These are phyloP conservation scores for Aspergillus jensenii DNA, from an alignment of 2,329 filamentous ascomycete species.

Conservation along the genomic window DNA sequence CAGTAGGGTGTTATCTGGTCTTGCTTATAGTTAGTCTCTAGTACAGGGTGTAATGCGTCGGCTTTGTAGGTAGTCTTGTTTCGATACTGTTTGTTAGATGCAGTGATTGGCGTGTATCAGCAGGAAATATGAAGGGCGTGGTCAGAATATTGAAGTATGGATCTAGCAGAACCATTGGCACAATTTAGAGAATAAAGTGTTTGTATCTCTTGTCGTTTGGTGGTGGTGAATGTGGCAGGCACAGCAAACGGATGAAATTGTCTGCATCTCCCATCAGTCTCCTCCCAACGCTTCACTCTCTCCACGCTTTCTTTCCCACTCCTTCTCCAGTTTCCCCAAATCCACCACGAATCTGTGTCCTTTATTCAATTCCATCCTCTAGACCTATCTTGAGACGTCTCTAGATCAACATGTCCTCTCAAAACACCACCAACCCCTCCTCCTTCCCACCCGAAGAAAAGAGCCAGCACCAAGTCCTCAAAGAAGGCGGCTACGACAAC, in stretches of 20 bases:
- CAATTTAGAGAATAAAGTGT: not conserved
- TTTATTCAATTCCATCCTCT: not conserved
- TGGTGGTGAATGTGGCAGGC: not conserved
- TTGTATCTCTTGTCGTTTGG: not conserved
- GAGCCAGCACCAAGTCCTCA: not conserved
- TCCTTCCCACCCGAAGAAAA: constrained; percentile 2
- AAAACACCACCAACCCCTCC: not conserved
- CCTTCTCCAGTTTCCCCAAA: not conserved
- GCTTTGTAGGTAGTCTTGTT: too few species aligned
- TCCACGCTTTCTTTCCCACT: not conserved
- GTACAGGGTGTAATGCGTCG: too few species aligned
- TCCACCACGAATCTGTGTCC: not conserved
- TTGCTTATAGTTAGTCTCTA: too few species aligned
- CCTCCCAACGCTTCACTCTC: not conserved
- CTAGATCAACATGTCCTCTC: not conserved
- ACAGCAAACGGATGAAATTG: not conserved
- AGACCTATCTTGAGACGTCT: not conserved
- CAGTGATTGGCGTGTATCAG: not conserved
- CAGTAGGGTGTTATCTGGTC: too few species aligned
- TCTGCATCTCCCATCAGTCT: not conserved
- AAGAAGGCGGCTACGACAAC: constrained; percentile 9
- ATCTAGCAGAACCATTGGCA: not conserved
- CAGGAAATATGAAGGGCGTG: constrained; percentile 1
- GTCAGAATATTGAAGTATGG: constrained; percentile 1
- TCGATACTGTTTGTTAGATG: too few species aligned